These are phyloP conservation scores for Nakaseomyces uthaithaninus DNA, from an alignment of 1,139 yeast species.

Conservation along the genomic window DNA sequence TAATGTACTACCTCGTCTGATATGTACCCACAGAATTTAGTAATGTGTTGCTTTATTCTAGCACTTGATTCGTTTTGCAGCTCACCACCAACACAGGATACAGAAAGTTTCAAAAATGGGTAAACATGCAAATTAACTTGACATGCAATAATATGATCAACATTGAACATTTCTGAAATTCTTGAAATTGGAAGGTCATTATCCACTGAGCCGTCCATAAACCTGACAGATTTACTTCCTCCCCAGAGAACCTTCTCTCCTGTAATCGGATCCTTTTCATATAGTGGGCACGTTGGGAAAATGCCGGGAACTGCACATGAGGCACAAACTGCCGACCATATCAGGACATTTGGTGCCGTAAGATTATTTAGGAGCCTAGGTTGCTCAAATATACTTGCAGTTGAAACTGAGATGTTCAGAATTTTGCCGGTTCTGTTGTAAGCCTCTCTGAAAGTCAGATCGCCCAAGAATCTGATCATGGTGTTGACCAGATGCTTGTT, in stretches of 20 bases:
- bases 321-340: slow-evolving; percentile 97
- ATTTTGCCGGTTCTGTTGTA: slow-evolving; percentile 80
- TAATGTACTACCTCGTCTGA: slow-evolving; percentile 73
- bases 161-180: slow-evolving; percentile 90
- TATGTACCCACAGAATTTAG: slow-evolving; percentile 51
- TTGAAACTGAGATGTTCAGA: slow-evolving; percentile 82
- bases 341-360: slow-evolving; percentile 89
- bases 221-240: slow-evolving; percentile 61
- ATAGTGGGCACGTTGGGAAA: slow-evolving; percentile 76
- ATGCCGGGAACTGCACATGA: slow-evolving; percentile 91
- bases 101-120: slow-evolving; percentile 66
- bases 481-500: slow-evolving; percentile 63
- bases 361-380: slow-evolving; percentile 79
- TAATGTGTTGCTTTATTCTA: slow-evolving; percentile 45
- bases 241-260: slow-evolving; percentile 58
- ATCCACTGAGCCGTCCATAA: slow-evolving; percentile 93
- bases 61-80: slow-evolving; percentile 54
- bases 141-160: slow-evolving; percentile 91
- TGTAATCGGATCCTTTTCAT: slow-evolving; percentile 73
- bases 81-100: slow-evolving; percentile 61
- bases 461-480: slow-evolving; percentile 73
- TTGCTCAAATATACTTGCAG: slow-evolving; percentile 71
- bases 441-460: slow-evolving; percentile 90
- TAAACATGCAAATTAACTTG: slow-evolving; percentile 96
- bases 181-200: slow-evolving; percentile 86